A percentile compares a stretch with the other conserved stretches of the same genome.
These are phyloP conservation scores for Bipolaris sorokiniana DNA, from an alignment of 2,329 filamentous ascomycete genomes.

Conservation along the genomic window DNA sequence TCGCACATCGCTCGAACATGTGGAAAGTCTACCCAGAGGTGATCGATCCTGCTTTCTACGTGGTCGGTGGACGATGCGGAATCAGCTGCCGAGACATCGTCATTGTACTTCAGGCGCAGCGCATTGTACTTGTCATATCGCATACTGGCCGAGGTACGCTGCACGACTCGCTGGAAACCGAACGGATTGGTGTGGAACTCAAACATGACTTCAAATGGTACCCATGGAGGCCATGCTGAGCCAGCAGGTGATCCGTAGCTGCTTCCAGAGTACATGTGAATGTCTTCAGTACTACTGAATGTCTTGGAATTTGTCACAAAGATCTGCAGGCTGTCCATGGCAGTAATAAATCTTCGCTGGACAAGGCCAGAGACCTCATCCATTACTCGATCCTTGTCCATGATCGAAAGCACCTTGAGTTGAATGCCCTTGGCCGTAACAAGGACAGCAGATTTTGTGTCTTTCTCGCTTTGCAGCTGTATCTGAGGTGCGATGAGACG, in stretches of 20 bases:
- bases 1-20: conserved; percentile 94
- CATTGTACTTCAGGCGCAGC: conserved; percentile 93
- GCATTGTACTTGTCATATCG: conserved; percentile 99
- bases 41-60: conserved; percentile 84
- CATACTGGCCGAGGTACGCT: conserved; percentile 92
- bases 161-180: conserved; percentile 96
- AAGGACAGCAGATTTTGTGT: conserved; percentile 94
- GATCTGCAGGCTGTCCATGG: conserved; percentile 98
- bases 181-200: conserved; percentile 93
- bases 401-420: conserved; percentile 94
- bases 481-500: conserved; percentile 97
- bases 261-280: conserved; percentile 94
- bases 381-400: conserved; percentile 91
- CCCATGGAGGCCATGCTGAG: conserved; percentile 96
- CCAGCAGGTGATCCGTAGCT: conserved; percentile 85
- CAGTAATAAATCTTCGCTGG: conserved; percentile 89
- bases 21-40: conserved; percentile 95
- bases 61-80: conserved; percentile 57
- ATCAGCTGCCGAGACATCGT: conserved; percentile 78
- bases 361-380: conserved; percentile 95
- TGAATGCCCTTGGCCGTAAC: conserved; percentile 98
- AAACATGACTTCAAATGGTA: conserved; percentile 98
- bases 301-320: conserved; percentile 96
- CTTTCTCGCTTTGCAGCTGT: conserved; percentile 97
- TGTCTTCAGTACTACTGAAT: conserved; percentile 77